Percentiles rank a stretch among this genome's conserved stretches.
These are phyloP conservation scores for Cephalotrichum gorgonifer DNA, from an alignment of 2,329 filamentous ascomycete species.

Conservation along the genomic window DNA sequence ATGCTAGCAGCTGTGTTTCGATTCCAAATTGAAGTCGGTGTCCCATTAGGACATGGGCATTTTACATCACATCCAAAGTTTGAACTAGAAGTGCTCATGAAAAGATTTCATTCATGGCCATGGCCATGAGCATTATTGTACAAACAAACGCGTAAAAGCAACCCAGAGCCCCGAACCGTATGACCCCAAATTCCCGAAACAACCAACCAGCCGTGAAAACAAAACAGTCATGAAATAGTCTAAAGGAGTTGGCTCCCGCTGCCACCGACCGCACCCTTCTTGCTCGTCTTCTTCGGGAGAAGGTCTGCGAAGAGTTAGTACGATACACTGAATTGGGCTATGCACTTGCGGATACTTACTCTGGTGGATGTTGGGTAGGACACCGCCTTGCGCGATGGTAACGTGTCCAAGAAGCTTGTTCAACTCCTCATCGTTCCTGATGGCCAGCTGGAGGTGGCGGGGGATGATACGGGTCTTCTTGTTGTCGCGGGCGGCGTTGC, in stretches of 20 bases:
- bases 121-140: conserved; percentile 65
- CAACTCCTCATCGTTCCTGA: conserved; percentile 98
- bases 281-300: conserved; percentile 96
- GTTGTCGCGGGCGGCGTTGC: conserved; percentile 98
- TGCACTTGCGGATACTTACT: conserved; percentile 63
- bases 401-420: conserved; percentile 97
- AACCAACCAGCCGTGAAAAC: conserved; percentile 38
- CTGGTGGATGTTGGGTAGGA: conserved; percentile 93
- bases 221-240: conserved; percentile 50
- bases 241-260: conserved; percentile 79
- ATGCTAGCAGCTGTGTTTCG: neutral
- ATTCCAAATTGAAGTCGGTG: too few species aligned
- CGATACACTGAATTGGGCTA: neutral
- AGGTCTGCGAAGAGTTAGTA: conserved; percentile 59
- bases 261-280: conserved; percentile 47
- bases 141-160: conserved; percentile 52
- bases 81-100: neutral
- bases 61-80: too few species aligned
- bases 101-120: conserved; percentile 51
- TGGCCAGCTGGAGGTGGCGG: conserved; percentile 96
- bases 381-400: conserved; percentile 95
- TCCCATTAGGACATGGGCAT: too few species aligned
- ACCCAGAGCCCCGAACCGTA: conserved; percentile 60
- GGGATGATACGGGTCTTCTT: conserved; percentile 99
- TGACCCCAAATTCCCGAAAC: conserved; percentile 66